Percentiles rank a stretch among this genome's conserved stretches.
Conservation (phyloP, 2,329 filamentous ascomycete genomes). For the Helotiales sp. region DNA sequence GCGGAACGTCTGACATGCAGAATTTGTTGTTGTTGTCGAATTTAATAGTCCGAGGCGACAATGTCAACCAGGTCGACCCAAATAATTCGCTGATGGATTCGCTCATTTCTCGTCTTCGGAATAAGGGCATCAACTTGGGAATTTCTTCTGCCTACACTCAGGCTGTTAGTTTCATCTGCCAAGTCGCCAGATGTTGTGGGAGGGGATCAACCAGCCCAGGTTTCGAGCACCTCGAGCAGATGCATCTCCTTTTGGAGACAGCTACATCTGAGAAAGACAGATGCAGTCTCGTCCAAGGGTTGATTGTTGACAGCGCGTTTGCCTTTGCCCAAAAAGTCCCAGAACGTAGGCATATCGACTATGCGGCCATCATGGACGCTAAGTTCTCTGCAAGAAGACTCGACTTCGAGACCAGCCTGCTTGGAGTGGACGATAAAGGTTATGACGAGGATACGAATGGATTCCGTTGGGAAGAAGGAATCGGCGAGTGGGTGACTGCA, state of each 20-base stretch:
- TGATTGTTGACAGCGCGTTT: conserved; percentile 44
- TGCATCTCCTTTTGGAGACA: conserved; percentile 31
- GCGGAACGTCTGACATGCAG: not conserved
- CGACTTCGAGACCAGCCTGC: conserved; percentile 7
- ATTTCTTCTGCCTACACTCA: conserved; percentile 24
- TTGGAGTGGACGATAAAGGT: not conserved
- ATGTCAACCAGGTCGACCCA: not conserved
- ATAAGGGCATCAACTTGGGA: not conserved
- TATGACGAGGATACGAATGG: conserved; percentile 24
- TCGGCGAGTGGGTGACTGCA: conserved; percentile 60
- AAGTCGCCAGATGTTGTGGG: conserved; percentile 54
- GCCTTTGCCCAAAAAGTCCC: conserved; percentile 41
- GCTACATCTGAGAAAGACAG: conserved; percentile 32
- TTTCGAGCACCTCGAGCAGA: conserved; percentile 46
- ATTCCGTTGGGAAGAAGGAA: conserved; percentile 60
- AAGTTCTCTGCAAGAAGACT: conserved; percentile 28
- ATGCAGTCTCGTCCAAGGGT: conserved; percentile 29
- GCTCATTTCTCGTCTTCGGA: conserved; percentile 19
- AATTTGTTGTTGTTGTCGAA: conserved; percentile 34
- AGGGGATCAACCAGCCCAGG: conserved; percentile 45
- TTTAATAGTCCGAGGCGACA: conserved; percentile 9
- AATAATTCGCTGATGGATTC: conserved; percentile 10
- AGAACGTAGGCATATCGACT: conserved; percentile 38
- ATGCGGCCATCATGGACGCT: conserved; percentile 38
- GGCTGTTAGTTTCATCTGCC: conserved; percentile 48